These are phyloP conservation scores for Myriosclerotinia scirpicola DNA, from an alignment of 2,329 filamentous ascomycete genomes.

Conservation along the genomic window DNA sequence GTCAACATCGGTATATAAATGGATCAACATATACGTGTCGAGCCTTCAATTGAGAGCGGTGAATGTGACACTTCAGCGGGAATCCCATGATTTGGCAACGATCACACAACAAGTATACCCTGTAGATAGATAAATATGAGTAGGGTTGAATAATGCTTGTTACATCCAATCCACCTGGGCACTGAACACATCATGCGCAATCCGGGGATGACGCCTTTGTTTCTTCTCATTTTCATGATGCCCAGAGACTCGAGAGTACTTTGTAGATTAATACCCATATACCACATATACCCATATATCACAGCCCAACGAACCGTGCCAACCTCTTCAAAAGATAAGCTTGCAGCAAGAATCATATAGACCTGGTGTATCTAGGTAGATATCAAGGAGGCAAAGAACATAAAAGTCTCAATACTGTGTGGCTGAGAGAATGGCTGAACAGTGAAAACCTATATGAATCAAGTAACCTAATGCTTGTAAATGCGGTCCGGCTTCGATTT, in stretches of 20 bases:
- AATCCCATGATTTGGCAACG: slow-evolving; percentile 25
- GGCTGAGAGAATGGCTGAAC: slow-evolving; percentile 5
- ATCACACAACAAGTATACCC: slow-evolving; percentile 22
- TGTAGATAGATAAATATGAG: slow-evolving; percentile 10
- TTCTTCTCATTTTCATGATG: slow-evolving; percentile 6
- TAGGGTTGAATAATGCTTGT: slow-evolving; percentile 20
- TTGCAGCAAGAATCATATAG: background rate
- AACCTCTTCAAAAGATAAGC: slow-evolving; percentile 10
- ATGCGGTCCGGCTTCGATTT: background rate
- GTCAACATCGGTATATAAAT: slow-evolving; percentile 21
- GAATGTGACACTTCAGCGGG: slow-evolving; percentile 25
- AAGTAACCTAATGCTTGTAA: background rate
- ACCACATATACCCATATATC: slow-evolving; percentile 11
- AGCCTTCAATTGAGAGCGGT: slow-evolving; percentile 18
- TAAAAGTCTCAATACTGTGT: slow-evolving; percentile 1
- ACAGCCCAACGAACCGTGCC: slow-evolving; percentile 17
- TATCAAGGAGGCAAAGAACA: background rate
- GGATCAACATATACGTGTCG: slow-evolving; percentile 25
- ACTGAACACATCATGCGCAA: slow-evolving; percentile 24
- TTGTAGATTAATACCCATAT: too few species aligned
- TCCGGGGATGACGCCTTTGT: slow-evolving; percentile 20
- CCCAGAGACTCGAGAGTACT: slow-evolving; percentile 2
- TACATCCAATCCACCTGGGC: slow-evolving; percentile 13
- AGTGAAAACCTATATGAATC: background rate
- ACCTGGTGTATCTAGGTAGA: background rate